Base-by-base conservation (phyloP, 495 filamentous ascomycete species). In the Geoglossum glabrum region DNA sequence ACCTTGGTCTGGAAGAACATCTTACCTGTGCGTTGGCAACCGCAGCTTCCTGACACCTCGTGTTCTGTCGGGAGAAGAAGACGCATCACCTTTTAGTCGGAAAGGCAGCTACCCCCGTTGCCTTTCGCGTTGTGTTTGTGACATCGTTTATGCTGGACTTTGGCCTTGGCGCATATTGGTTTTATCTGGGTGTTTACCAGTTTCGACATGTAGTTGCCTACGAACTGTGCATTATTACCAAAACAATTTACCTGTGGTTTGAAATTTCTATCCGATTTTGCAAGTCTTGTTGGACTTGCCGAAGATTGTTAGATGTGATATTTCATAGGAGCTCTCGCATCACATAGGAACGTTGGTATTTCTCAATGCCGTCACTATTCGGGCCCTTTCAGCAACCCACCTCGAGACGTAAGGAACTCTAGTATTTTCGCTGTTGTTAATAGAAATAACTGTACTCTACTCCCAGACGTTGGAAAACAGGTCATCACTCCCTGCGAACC, bases 381-480 rank as follows among this genome's bases (percentile, higher is more conserved):
- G 8, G 36, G 3, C 25, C n/a, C 8, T 50, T 50, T 21, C 46
- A 25, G 21, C 46, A 50, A 50, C 17, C 26, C 7, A 26, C 9
- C 46, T 50, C 3, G 46, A 25, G 46, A 50, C 26, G 17, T 3
- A 26, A 6, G 31, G 15, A 54, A 34, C 15, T 2, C 17, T 4
- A 6, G 15, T 19, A 56, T 43, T 3, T n/a, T 13, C 10, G n/a
- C 7, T 40, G 28, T 11, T 17, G 43, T n/a, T 40, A 9, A 19
- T 0, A 26, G 13, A 11, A 17, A n/a, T 11, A 43, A 13, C 17
- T 26, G 2, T 15, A 5, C 40, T 19, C 69, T 70, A 93, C 69
- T 86, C 75, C 89, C 89, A 95, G 59, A 95, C 89, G 71, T 95
- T 95, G 43, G 85, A 89, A 68, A 94, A 95, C 64, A 95, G 69